Conservation (phyloP, 371 early-diverging fungal species). For the Circinella minor region DNA sequence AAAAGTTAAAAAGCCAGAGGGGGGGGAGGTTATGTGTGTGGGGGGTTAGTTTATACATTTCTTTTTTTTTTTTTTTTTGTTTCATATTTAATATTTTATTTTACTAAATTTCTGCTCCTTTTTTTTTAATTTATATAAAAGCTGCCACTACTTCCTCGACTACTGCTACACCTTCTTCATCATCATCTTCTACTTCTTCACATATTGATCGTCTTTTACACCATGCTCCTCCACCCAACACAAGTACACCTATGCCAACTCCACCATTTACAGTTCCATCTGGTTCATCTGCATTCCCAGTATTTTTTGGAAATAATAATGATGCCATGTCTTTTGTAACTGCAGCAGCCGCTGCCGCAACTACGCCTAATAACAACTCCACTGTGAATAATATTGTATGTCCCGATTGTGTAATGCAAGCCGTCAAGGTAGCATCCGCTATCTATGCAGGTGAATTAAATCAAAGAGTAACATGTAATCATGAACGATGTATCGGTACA, state of each 20-base stretch:
- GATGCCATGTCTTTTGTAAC: constrained; percentile 9
- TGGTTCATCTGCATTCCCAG: constrained; percentile 17
- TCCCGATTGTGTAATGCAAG: constrained; percentile 46
- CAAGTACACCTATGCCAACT: constrained; percentile 23
- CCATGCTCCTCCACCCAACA: neutral
- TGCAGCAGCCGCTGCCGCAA: constrained; percentile 6
- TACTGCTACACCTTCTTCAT: neutral
- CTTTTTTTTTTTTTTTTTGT: neutral
- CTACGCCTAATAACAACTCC: constrained; percentile 1
- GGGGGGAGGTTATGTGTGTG: too few species aligned
- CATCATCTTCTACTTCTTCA: neutral
- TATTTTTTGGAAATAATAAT: constrained; percentile 16
- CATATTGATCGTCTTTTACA: neutral
- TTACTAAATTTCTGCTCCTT: neutral
- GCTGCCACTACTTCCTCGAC: neutral
- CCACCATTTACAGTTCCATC: constrained; percentile 24
- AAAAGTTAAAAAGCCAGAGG: too few species aligned
- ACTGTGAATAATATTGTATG: constrained; percentile 27
- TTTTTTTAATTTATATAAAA: neutral
- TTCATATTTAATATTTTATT: neutral
- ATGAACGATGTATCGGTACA: constrained; percentile 22
- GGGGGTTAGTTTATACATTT: neutral
- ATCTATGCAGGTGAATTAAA: constrained; percentile 53
- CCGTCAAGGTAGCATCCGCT: constrained; percentile 54
- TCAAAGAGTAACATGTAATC: constrained; percentile 52